Evolutionary conservation across 768 basidiomycete genomes (phyloP).

Genomic region (Tulasnella sp.): DNA sequence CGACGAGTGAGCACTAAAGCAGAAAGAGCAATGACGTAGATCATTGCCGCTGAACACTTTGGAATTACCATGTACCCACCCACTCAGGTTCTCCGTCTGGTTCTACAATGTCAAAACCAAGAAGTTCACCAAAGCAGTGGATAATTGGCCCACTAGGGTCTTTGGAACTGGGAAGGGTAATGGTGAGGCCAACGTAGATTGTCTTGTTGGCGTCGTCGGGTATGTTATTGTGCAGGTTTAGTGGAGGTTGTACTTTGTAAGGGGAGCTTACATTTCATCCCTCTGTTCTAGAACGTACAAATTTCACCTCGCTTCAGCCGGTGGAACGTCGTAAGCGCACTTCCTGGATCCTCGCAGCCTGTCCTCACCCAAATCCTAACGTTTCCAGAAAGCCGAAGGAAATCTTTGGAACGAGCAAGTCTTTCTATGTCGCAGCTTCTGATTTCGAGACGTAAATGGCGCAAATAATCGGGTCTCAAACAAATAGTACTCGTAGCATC

Average conservation of each 20-base stretch:
- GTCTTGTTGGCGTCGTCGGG: not conserved
- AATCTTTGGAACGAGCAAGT: no score
- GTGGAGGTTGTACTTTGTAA: not conserved
- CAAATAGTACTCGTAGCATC: no score
- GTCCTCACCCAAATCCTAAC: no score
- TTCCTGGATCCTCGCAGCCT: no score
- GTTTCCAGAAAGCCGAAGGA: no score
- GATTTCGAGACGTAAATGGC: no score
- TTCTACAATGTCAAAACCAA: not conserved
- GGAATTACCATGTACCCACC: not conserved
- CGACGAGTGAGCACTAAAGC: not conserved
- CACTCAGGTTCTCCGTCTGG: not conserved
- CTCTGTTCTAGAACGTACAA: not conserved
- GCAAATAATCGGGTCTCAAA: no score
- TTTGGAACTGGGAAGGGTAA: not conserved
- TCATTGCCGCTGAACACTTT: not conserved
- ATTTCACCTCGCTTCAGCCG: not conserved
- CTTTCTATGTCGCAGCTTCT: no score
- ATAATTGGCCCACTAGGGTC: slow-evolving; percentile 4
- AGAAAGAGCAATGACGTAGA: not conserved
- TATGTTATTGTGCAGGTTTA: not conserved
- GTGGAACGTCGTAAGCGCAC: no score
- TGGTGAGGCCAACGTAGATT: not conserved
- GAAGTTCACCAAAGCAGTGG: not conserved
- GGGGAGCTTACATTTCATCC: not conserved